A percentile compares a stretch with the other conserved stretches of the same genome.
These are phyloP conservation scores for Cicer judaicum DNA, from an alignment of 306 rosid species.

Conservation along the genomic window DNA sequence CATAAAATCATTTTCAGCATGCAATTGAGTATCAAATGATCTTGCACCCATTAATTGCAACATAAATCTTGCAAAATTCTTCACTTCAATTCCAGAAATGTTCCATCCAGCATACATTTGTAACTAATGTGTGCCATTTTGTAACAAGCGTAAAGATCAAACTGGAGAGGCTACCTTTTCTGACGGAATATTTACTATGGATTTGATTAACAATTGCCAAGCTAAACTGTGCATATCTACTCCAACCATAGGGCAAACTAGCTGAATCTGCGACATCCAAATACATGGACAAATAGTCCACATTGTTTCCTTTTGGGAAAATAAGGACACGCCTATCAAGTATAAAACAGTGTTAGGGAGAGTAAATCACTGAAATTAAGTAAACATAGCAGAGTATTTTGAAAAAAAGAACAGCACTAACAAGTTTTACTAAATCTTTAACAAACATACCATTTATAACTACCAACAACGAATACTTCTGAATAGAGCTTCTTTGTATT, in stretches of 20 bases:
- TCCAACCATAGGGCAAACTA: slow-evolving; percentile 91
- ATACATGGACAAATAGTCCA: slow-evolving; percentile 92
- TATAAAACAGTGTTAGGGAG: slow-evolving; percentile 18
- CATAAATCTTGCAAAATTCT: slow-evolving; percentile 28
- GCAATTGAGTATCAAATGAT: slow-evolving; percentile 20
- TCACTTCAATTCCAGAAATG: slow-evolving; percentile 30
- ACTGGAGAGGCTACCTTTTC: slow-evolving; percentile 69
- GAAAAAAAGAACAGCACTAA: background rate
- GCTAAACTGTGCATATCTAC: slow-evolving; percentile 92
- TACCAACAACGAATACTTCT: slow-evolving; percentile 52
- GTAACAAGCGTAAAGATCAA: slow-evolving; percentile 25
- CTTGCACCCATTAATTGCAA: slow-evolving; percentile 27
- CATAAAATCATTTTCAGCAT: background rate
- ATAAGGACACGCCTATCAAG: slow-evolving; percentile 78
- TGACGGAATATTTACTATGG: slow-evolving; percentile 69
- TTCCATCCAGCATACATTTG: background rate
- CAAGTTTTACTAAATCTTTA: slow-evolving; percentile 20
- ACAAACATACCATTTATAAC: slow-evolving; percentile 52
- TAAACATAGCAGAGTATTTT: background rate
- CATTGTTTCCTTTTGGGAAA: slow-evolving; percentile 96
- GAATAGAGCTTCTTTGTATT: slow-evolving; percentile 54
- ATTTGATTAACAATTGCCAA: slow-evolving; percentile 83
- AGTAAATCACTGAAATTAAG: slow-evolving; percentile 16
- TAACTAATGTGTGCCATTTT: slow-evolving; percentile 27
- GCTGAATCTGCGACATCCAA: slow-evolving; percentile 88